These are phyloP conservation scores for Trichoderma koningiopsis DNA, from an alignment of 2,329 filamentous ascomycete genomes.

Conservation along the genomic window DNA sequence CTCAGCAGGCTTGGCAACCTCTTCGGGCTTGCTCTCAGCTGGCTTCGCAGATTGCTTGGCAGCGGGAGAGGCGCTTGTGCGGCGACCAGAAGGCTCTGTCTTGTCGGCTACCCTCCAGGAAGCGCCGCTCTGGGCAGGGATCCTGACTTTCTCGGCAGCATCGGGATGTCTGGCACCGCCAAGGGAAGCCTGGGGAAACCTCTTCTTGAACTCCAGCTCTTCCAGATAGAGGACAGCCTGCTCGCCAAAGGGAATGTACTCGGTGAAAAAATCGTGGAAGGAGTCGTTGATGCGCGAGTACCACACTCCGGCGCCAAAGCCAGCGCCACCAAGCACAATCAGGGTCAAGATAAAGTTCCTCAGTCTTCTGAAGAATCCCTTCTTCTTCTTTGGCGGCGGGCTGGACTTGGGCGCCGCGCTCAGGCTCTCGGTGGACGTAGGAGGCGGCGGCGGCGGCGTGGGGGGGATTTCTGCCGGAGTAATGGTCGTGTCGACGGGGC, in stretches of 20 bases:
- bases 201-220: conserved; percentile 87
- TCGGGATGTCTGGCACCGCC: conserved; percentile 53
- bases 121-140: conserved; percentile 82
- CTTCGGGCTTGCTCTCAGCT: conserved; percentile 32
- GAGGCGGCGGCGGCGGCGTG: conserved; percentile 21
- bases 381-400: conserved; percentile 50
- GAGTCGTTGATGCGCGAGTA: conserved; percentile 93
- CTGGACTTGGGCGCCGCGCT: conserved; percentile 30
- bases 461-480: conserved; percentile 22
- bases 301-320: conserved; percentile 87
- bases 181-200: conserved; percentile 62
- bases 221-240: conserved; percentile 94
- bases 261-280: conserved; percentile 99
- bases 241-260: conserved; percentile 93
- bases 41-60: conserved; percentile 33
- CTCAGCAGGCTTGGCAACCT: conserved; percentile 20
- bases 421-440: not conserved
- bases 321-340: conserved; percentile 72
- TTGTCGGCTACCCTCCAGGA: conserved; percentile 75
- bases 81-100: conserved; percentile 57
- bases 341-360: conserved; percentile 77
- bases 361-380: conserved; percentile 71
- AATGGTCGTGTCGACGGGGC: conserved; percentile 28
- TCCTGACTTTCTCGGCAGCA: conserved; percentile 72
- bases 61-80: conserved; percentile 58